Conservation (phyloP, 257 asterid species). For the Petunia axillaris region DNA sequence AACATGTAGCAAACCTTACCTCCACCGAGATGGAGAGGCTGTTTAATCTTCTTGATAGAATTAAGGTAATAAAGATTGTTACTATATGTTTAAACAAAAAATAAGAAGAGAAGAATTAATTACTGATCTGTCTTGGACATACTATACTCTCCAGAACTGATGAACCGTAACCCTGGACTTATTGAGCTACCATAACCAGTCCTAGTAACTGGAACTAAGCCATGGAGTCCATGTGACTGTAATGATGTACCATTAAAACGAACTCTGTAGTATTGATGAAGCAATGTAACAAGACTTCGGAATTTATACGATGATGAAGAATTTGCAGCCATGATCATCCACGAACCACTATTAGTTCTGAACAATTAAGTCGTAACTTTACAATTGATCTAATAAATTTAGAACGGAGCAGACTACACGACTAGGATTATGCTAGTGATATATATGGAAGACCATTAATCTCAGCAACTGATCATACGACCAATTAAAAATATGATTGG, state of each 20-base stretch:
- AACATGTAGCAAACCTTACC: too few relatives aligned
- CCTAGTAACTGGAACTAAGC: slow-evolving; percentile 24
- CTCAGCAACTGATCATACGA: background rate
- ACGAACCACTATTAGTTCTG: background rate
- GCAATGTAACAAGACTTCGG: slow-evolving; percentile 44
- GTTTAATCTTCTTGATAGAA: background rate
- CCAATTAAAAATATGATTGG: background rate
- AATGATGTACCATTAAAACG: slow-evolving; percentile 8
- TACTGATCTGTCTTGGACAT: slow-evolving; percentile 9
- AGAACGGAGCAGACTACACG: too few relatives aligned
- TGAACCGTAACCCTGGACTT: slow-evolving; percentile 38
- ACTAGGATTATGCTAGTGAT: too few relatives aligned
- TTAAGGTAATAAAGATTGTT: background rate
- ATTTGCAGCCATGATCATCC: slow-evolving; percentile 35
- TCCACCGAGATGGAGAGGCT: too few relatives aligned
- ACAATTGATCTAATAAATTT: too few relatives aligned
- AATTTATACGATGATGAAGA: slow-evolving; percentile 53
- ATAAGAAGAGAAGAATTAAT: background rate
- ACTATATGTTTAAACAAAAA: background rate
- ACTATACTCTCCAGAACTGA: slow-evolving; percentile 7
- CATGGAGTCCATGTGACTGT: slow-evolving; percentile 27
- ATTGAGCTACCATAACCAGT: slow-evolving; percentile 21
- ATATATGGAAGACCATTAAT: too few relatives aligned
- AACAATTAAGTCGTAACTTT: too few relatives aligned
- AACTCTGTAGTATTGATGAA: slow-evolving; percentile 39